Evolutionary conservation across 2,329 filamentous ascomycete genomes (phyloP), one percentile per base, ranked within the genome.

Genomic region (Penicillium concentricum): DNA sequence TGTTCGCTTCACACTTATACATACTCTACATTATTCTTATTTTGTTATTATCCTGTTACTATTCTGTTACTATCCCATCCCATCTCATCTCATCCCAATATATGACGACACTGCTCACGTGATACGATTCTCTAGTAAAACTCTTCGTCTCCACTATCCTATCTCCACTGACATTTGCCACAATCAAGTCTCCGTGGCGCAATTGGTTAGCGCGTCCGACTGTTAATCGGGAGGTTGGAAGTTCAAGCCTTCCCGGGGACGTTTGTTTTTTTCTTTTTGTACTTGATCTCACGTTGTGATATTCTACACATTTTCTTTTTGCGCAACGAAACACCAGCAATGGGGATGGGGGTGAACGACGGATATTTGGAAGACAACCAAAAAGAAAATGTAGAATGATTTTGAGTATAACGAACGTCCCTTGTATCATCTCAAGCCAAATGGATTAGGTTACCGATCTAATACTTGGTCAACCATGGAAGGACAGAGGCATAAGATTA

Each of bases 211-310:
- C 68, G 68, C 68, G 68, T 71, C 67, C 65, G 68, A 69, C 68
- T 70, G 68, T 71, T 70, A 70, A 69, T 69, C 65, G 62, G 63
- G 69, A 74, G 69, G 69, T 72, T 72, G 70, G 70, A 73, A 72
- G 71, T 74, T 74, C 71, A 68, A 74, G 70, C 71, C 70, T 73
- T 73, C 69, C 69, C 71, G 68, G 71, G 71, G 69, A 73, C 70
- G 71, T 18, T 58, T 47, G 15, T 52, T 61, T 61, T 6, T 48
- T 20, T 16, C 4, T 8, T 1, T 39, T 39, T 20, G 32, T 4
- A 12, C 15, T 24, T 46, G 8, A 2, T 5, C 3, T n/a, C 5
- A 22, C 15, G 28, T 22, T 22, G 7, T 4, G 30, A 46, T 8
- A 20, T 22, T 30, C 24, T 7, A 6, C 8, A 10, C 28, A 0